Evolutionary conservation across 306 rosid species (phyloP).

Genomic region (Carpinus fangiana): DNA sequence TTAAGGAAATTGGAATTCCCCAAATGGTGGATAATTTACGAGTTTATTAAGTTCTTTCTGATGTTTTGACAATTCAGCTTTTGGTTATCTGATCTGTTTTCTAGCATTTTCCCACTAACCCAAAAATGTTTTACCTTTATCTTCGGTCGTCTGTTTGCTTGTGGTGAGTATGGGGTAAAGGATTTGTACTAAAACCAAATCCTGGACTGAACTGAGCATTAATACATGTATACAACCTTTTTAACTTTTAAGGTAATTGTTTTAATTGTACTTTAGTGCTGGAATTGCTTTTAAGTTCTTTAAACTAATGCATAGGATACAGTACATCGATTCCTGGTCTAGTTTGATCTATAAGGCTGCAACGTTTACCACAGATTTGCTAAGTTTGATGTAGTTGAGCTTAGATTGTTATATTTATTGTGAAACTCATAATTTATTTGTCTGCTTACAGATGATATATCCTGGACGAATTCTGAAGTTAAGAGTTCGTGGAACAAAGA

Average conservation of each 20-base stretch:
- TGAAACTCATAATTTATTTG: constrained; percentile 24
- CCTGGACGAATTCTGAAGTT: constrained; percentile 72
- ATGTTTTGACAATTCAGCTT: too few species aligned
- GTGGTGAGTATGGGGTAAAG: too few species aligned
- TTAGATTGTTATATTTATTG: background rate
- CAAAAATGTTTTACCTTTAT: background rate
- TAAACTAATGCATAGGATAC: background rate
- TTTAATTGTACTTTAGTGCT: background rate
- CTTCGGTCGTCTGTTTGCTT: background rate
- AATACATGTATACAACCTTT: background rate
- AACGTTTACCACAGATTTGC: background rate
- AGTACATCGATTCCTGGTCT: background rate
- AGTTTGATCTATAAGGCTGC: too few species aligned
- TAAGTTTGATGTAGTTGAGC: background rate
- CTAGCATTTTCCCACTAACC: background rate
- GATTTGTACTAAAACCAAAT: too few species aligned
- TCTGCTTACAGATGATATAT: constrained; percentile 59
- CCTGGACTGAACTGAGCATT: background rate
- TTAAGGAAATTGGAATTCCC: background rate
- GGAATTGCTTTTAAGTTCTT: background rate
- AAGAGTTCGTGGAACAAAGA: constrained; percentile 86
- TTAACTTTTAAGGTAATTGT: background rate
- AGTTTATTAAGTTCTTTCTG: background rate
- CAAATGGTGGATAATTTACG: background rate
- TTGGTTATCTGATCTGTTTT: too few species aligned